Base-by-base conservation (phyloP, 2,329 filamentous ascomycete species). In the Pseudofabraea citricarpa region DNA sequence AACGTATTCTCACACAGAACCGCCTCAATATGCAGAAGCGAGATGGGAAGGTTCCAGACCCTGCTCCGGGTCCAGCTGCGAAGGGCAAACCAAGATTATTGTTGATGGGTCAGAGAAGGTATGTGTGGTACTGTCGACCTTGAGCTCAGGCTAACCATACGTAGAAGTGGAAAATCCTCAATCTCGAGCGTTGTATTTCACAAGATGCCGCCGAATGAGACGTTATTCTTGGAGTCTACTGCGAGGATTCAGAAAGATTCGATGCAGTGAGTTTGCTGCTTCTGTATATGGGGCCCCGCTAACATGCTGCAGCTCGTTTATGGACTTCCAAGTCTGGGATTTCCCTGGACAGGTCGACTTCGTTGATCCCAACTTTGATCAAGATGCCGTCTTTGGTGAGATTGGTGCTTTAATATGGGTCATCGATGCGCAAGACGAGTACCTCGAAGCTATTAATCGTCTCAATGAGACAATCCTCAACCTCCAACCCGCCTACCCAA, bases 161-260 rank as follows among this genome's bases (percentile, higher is more conserved):
- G 20, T 54, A 98, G 93, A 70, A 96, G 90, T 61, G 93, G 93
- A 48, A 98, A 98, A 64, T 97, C 93, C 1, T 98, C 93, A 5
- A 97, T 98, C 62, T 93, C 90, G 20, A 97, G 90, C 60, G 94
- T 98, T 37, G 91, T 98, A n/a, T 97, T 98, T 60, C 90, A 97
- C 67, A 98, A 98, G 64, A 83, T 97, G 61, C 89, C 91, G 3
- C 90, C 93, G 2, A 94, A 87, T 56, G 94, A 98, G 69, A 97
- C 93, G 0, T 70, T 98, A 13, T 98, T 95, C 58, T 77, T 98
- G 15, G 93, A 97, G 64, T 95, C 93, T 1, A 98, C 93, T 4
- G 90, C 90, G 8, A 79, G 87, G 23, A 94, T 97, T 51, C 90
- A 95, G 60, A 95, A 95, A 61, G 90, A 96, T 56, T 88, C 87